These are phyloP conservation scores for Lactarius sp. DNA, from an alignment of 768 basidiomycete genomes.

Conservation along the genomic window DNA sequence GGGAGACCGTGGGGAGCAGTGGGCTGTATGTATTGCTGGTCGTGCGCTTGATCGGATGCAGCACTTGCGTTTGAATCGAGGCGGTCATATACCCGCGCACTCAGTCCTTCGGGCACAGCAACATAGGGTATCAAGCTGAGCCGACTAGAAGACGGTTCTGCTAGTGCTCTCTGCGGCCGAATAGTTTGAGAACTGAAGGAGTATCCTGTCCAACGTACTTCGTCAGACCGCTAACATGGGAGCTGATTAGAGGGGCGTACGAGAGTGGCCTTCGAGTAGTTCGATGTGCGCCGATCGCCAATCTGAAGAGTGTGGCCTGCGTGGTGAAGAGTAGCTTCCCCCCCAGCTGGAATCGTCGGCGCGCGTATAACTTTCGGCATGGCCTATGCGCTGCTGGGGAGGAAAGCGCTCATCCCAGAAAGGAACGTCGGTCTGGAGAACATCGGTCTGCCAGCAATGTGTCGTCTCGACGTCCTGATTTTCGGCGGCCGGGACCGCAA, in stretches of 20 bases:
- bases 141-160: slow-evolving; percentile 19
- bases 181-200: not conserved
- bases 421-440: slow-evolving; percentile 10
- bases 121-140: slow-evolving; percentile 16
- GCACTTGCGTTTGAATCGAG: not conserved
- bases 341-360: slow-evolving; percentile 15
- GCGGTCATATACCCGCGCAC: slow-evolving; percentile 4
- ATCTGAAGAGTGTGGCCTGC: slow-evolving; percentile 10
- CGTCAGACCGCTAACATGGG: not conserved
- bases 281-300: slow-evolving; percentile 12
- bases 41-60: not conserved
- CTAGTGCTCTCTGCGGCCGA: slow-evolving; percentile 13
- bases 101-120: slow-evolving; percentile 7
- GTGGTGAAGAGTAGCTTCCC: not conserved
- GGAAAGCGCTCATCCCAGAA: slow-evolving; percentile 13
- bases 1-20: slow-evolving; percentile 1
- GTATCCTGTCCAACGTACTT: slow-evolving; percentile 3
- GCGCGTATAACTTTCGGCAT: slow-evolving; percentile 26
- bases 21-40: slow-evolving; percentile 8
- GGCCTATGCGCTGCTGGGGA: slow-evolving; percentile 15
- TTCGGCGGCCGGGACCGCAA: not conserved
- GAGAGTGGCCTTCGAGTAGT: not conserved
- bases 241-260: not conserved
- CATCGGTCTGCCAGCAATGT: slow-evolving; percentile 9
- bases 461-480: not conserved